Evolutionary conservation across 2,329 filamentous ascomycete genomes (phyloP).

Genomic region (Alternaria arbusti): DNA sequence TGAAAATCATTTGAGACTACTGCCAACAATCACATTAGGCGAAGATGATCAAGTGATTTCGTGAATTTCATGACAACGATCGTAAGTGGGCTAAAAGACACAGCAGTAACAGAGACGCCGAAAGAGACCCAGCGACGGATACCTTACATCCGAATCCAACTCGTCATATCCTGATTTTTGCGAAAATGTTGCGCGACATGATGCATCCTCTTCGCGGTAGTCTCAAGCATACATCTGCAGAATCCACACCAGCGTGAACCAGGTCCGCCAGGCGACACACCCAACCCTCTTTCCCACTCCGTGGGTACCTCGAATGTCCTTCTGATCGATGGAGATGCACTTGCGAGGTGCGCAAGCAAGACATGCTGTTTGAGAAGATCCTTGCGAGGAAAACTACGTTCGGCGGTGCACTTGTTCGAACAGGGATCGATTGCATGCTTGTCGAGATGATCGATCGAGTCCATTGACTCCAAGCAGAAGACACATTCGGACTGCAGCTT

Average conservation of each 20-base stretch:
- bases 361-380: conserved; percentile 25
- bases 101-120: not conserved
- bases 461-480: conserved; percentile 13
- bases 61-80: not conserved
- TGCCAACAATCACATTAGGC: accelerated
- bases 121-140: not conserved
- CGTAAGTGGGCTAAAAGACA: not conserved
- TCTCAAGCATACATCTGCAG: conserved; percentile 4
- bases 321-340: not conserved
- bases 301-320: conserved; percentile 11
- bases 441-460: conserved; percentile 6
- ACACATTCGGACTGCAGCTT: conserved; percentile 1
- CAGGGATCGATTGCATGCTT: conserved; percentile 12
- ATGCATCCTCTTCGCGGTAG: conserved; percentile 11
- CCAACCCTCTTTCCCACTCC: not conserved
- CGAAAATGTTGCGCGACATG: conserved; percentile 23
- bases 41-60: accelerated
- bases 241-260: conserved; percentile 27
- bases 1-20: accelerated
- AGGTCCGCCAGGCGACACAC: not conserved
- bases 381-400: conserved; percentile 17
- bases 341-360: conserved; percentile 8
- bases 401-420: not conserved
- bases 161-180: conserved; percentile 4
- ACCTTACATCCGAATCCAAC: not conserved